Evolutionary conservation across 257 asterid species (phyloP), one percentile per base, ranked within the genome.

Genomic region (Ajuga chamaepitys): DNA sequence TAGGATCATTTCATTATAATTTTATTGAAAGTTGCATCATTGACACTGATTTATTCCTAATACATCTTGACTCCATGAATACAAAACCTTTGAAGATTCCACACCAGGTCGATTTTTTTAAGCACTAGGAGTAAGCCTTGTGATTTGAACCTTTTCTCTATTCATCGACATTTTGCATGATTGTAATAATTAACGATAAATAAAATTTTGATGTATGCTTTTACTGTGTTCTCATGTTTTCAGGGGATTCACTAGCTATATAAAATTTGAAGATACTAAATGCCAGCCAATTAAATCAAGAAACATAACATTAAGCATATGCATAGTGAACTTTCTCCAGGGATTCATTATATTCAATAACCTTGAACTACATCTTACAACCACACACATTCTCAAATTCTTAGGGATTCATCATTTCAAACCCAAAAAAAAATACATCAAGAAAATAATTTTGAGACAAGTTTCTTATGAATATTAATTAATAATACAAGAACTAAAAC

Each of bases 401-500:
- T 12, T 18, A 14, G 9, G 9, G 56, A 21, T 51, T 40, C 64
- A 40, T 30, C 55, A 48, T 41, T 30, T 45, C 61, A 45, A 65
- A 28, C 51, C 44, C 16, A 32, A 41, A 32, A 68, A 41, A 48
- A 30, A 30, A 25, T 4, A 20, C 10, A 17, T 57, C 42, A 30
- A 52, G 17, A 44, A 14, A 34, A 16, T 11, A 9, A 51, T 40
- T 44, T n/a, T 55, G 2, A 35, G 16, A 7, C 28, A 7, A 61
- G 44, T n/a, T 28, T 14, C 14, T 57, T 11, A 28, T 62, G 16
- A 54, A 38, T 62, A 67, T 20, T 48, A 14, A 17, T 18, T 12
- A 57, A 75, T 32, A 2, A 30, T 25, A 61, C 52, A 20, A 48
- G 37, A 78, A 41, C 53, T 34, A 30, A 47, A 55, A 71, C 21